Percentiles rank a stretch among this genome's conserved stretches.
phyloP scores from a whole-genome alignment of 495 filamentous ascomycete genomes.

The Xylaria nigripes region DNA sequence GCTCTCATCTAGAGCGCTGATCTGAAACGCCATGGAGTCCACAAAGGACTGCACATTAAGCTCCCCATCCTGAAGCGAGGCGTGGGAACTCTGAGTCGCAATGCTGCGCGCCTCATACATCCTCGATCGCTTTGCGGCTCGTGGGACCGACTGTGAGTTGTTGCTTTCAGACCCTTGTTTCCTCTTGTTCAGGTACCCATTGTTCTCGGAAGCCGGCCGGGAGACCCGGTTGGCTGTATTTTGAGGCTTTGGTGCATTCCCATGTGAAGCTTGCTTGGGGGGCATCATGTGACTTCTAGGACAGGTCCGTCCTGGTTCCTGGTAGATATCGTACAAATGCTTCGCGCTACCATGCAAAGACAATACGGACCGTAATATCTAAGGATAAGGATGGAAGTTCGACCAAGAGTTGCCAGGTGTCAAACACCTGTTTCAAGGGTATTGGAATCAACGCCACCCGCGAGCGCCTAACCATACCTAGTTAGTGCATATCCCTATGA shows the following conservation, averaged over 20 bases:
- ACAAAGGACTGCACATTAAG: constrained; percentile 78
- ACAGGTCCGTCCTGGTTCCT: background rate
- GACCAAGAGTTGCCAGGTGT: background rate
- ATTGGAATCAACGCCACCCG: no score
- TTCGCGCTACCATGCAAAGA: background rate
- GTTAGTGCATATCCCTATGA: no score
- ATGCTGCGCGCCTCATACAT: constrained; percentile 61
- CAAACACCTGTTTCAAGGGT: background rate
- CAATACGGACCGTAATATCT: no score
- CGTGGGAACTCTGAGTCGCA: constrained; percentile 60
- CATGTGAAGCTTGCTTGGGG: constrained; percentile 14
- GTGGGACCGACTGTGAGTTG: constrained; percentile 36
- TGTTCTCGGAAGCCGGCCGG: background rate
- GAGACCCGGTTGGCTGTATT: background rate
- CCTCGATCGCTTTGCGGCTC: constrained; percentile 50
- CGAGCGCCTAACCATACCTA: no score
- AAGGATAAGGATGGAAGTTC: background rate
- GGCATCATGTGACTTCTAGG: constrained; percentile 11
- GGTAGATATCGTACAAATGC: background rate
- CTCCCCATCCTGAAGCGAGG: constrained; percentile 66
- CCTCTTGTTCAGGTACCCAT: constrained; percentile 16
- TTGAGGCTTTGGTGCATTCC: constrained; percentile 1
- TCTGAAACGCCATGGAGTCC: constrained; percentile 76
- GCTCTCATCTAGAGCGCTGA: constrained; percentile 69
- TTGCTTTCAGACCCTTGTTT: constrained; percentile 13